A percentile compares a stretch with the other conserved stretches of the same genome.
phyloP scores from a whole-genome alignment of 495 filamentous ascomycete genomes.

The Neurospora africana region DNA sequence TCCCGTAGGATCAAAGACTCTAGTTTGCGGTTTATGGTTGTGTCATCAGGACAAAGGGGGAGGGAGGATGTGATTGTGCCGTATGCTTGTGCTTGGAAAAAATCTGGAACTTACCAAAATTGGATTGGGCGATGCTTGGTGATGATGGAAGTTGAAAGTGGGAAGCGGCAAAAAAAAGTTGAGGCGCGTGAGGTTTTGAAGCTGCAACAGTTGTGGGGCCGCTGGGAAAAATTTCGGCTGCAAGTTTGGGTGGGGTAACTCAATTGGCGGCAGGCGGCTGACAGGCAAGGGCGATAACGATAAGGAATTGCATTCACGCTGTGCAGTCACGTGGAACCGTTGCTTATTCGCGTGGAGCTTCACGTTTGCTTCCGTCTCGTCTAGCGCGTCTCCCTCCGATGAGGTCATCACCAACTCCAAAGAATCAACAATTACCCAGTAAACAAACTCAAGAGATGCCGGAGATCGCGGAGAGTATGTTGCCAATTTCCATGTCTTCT shows the following conservation, averaged over 20 bases:
- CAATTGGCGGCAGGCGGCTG: not conserved
- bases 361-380: not conserved
- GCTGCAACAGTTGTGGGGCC: conserved; percentile 17
- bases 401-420: not conserved
- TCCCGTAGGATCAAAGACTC: conserved; percentile 97
- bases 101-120: conserved; percentile 17
- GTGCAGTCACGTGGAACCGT: conserved; percentile 14
- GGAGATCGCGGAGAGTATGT: conserved; percentile 62
- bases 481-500: not conserved
- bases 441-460: conserved; percentile 45
- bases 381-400: not conserved
- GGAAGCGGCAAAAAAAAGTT: conserved; percentile 14
- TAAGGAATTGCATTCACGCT: not conserved
- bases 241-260: not conserved
- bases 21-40: conserved; percentile 91
- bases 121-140: conserved; percentile 8
- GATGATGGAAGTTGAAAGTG: conserved; percentile 7
- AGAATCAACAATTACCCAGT: not conserved
- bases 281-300: not conserved
- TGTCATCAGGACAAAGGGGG: conserved; percentile 41
- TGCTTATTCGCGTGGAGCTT: conserved; percentile 12
- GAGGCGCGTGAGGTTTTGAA: conserved; percentile 20
- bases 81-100: conserved; percentile 1
- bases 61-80: not conserved
- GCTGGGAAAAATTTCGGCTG: conserved; percentile 14